These are phyloP conservation scores for Rhynchosporium agropyri DNA, from an alignment of 2,329 filamentous ascomycete genomes.

Conservation along the genomic window DNA sequence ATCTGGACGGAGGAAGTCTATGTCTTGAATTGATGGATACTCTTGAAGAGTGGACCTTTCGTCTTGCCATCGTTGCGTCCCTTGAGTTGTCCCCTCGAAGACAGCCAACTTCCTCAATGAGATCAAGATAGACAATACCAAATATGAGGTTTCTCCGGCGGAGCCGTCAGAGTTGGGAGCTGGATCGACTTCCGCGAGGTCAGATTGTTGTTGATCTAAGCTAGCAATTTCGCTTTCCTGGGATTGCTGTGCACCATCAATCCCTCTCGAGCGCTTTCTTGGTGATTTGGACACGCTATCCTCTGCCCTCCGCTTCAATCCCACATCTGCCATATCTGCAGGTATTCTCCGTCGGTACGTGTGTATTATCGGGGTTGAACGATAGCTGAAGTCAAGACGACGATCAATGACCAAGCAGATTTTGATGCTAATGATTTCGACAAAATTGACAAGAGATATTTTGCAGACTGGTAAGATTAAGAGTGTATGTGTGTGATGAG, in stretches of 20 bases:
- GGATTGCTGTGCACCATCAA: background rate
- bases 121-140: background rate
- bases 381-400: background rate
- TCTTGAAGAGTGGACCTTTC: background rate
- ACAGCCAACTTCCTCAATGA: background rate
- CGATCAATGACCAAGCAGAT: background rate
- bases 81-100: background rate
- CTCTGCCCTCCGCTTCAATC: background rate
- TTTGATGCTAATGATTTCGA: too few species aligned
- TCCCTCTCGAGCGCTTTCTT: background rate
- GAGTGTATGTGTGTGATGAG: too few species aligned
- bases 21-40: conserved; percentile 6
- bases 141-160: background rate
- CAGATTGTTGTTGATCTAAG: background rate
- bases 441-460: too few species aligned
- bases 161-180: background rate
- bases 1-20: background rate
- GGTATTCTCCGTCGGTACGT: background rate
- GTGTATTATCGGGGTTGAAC: background rate
- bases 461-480: too few species aligned
- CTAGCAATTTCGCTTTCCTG: background rate
- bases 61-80: background rate
- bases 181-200: background rate
- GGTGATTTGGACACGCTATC: background rate
- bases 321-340: background rate